Evolutionary conservation across 306 rosid species (phyloP).

Genomic region (Chamaecrista fasciculata): DNA sequence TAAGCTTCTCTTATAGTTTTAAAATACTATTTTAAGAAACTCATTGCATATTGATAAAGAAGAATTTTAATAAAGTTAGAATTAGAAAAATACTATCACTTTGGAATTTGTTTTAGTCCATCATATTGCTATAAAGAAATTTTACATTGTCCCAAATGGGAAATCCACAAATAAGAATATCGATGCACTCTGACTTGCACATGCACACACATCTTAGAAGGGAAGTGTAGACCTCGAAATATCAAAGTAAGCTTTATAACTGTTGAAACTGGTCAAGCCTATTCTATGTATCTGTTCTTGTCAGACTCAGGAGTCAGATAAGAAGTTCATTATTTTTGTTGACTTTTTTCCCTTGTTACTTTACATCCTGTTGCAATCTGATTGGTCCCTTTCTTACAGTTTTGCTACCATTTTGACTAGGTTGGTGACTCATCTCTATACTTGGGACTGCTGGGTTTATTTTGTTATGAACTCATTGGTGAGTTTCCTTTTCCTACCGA

Average conservation of each 20-base stretch:
- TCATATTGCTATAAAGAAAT: background rate
- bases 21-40: background rate
- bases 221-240: slow-evolving; percentile 9
- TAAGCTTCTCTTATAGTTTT: slow-evolving; percentile 12
- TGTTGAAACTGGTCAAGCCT: slow-evolving; percentile 4
- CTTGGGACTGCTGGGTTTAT: slow-evolving; percentile 78
- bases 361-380: slow-evolving; percentile 21
- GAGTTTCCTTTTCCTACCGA: slow-evolving; percentile 18
- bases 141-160: slow-evolving; percentile 16
- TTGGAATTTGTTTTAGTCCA: background rate
- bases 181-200: slow-evolving; percentile 13
- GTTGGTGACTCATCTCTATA: slow-evolving; percentile 87
- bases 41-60: background rate
- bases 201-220: background rate
- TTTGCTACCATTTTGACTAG: slow-evolving; percentile 42
- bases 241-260: background rate
- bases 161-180: slow-evolving; percentile 7
- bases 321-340: background rate
- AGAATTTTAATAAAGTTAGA: slow-evolving; percentile 13
- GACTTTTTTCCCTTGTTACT: background rate
- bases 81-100: background rate
- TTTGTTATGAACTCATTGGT: slow-evolving; percentile 76
- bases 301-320: background rate
- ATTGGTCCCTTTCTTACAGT: slow-evolving; percentile 14
- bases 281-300: background rate